Base-by-base conservation (phyloP, 495 filamentous ascomycete species). In the Lasiosphaeria ovina region DNA sequence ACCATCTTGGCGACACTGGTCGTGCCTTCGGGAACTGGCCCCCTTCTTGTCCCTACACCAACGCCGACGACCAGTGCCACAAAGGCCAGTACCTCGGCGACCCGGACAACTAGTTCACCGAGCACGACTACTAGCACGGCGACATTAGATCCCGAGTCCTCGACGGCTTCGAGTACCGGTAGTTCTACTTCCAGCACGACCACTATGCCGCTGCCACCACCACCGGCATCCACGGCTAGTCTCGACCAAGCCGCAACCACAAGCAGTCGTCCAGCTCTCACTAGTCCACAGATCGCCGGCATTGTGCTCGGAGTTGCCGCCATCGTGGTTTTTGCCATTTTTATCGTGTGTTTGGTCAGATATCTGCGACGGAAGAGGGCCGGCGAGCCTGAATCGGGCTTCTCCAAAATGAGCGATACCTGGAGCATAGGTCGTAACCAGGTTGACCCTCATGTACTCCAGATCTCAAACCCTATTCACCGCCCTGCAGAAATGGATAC, bases 1-100 rank as follows among this genome's bases (percentile, higher is more conserved):
- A 80, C 81, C 8, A 81, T 89, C 24, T 83, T 82, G 6, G 85
- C 87, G 11, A 87, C 84, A 0, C 69, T 85, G 36, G 67, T 83
- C 12, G 54, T 75, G 36, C 66, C 66, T 17, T 65, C 71, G 7
- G 69, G 67, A 24, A 65, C 68, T 6, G 67, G 62, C 0, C 62
- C 68, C 1, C 59, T 69, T 9, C 44, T 63, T 11, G 68, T 64
- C 3, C 69, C 70, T 8, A 74, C 66, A 42, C 56, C 57, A 7
- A 67, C 68, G 0, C 51, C 59, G 8, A 61, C 65, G 38, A 6
- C 44, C 12, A 47, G 6, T 47, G 24, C 24, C 2, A 24, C 24
- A 24, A 24, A 24, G 24, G 24, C 24, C 24, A 24, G 24, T 24
- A 24, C 24, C 24, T 9, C 44, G 6, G 12, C 44, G 44, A 47